A percentile compares a stretch with the other conserved stretches of the same genome.
Conservation (phyloP, 2,329 filamentous ascomycete species). For the Ophiostoma sp. region DNA sequence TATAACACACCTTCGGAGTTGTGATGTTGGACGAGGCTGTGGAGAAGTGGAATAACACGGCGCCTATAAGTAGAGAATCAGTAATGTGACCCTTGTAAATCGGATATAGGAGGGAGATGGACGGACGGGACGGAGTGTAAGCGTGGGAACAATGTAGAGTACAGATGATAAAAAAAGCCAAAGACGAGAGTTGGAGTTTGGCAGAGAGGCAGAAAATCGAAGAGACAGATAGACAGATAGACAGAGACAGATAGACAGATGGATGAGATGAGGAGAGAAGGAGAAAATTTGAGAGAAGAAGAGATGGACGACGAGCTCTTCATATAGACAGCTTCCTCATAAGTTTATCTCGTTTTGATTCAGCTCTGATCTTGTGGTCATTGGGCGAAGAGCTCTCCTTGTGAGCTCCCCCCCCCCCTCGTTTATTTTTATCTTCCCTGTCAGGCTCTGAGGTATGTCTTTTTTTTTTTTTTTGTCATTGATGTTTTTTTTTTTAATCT, state of each 20-base stretch:
- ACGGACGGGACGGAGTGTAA: background rate
- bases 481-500: background rate
- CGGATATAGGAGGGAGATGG: background rate
- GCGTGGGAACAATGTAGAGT: background rate
- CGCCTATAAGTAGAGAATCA: background rate
- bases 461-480: background rate
- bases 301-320: constrained; percentile 13
- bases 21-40: background rate
- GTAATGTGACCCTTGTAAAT: constrained; percentile 6
- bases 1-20: background rate
- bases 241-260: background rate
- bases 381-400: background rate
- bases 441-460: background rate
- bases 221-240: background rate
- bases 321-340: constrained; percentile 2
- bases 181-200: background rate
- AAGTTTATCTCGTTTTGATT: background rate
- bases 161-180: background rate
- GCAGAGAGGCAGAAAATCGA: background rate
- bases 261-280: background rate
- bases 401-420: background rate
- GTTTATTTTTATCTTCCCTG: background rate
- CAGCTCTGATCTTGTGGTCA: background rate
- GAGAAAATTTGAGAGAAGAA: constrained; percentile 10
- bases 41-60: background rate